Base-by-base conservation (phyloP, 1,139 yeast genomes). In the Taphrina populina region DNA sequence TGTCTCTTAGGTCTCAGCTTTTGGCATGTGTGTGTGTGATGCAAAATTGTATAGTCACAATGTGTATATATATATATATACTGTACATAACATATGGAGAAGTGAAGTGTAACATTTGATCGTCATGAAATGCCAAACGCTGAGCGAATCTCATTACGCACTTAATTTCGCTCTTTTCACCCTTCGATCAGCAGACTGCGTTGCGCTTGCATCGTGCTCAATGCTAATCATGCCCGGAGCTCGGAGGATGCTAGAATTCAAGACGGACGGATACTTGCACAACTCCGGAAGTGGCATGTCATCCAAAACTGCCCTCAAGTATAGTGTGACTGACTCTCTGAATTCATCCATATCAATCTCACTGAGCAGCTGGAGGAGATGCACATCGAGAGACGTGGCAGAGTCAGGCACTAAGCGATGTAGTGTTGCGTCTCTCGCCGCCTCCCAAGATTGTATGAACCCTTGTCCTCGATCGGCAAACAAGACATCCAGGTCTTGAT, bases 201-300 rank as follows among this genome's bases (percentile, higher is more conserved):
- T 11, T 21, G 43, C 30, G 29, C 11, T 19, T 10, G 15, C n/a
- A 13, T 43, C 37, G 37, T 43, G 47, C 8, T 24, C 47, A 37
- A 43, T 43, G 15, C 37, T 30, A 20, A 43, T 43, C 47, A 43
- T 43, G 35, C 47, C 47, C 20, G 47, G 47, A 10, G 47, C 47
- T 4, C 47, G 47, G 15, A 43, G 29, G 27, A 43, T 30, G 27
- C 27, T 17, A 13, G 20, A 17, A 29, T 43, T 37, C 17, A 43
- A 19, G n/a, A 20, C 17, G 37, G 33, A 13, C 29, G 45, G 11
- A 11, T 43, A 43, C 30, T 20, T 15, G 30, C 47, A 2, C 37
- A 43, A 13, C 1, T 43, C 47, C 6, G 47, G 47, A 2, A 17
- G 37, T 15, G 8, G 37, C 47, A 43, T 43, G 15, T 21, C 20